Percentiles rank a stretch among this genome's conserved stretches.
Evolutionary conservation across 805 yeast species (phyloP).

Genomic region (Ogataea zsoltii): DNA sequence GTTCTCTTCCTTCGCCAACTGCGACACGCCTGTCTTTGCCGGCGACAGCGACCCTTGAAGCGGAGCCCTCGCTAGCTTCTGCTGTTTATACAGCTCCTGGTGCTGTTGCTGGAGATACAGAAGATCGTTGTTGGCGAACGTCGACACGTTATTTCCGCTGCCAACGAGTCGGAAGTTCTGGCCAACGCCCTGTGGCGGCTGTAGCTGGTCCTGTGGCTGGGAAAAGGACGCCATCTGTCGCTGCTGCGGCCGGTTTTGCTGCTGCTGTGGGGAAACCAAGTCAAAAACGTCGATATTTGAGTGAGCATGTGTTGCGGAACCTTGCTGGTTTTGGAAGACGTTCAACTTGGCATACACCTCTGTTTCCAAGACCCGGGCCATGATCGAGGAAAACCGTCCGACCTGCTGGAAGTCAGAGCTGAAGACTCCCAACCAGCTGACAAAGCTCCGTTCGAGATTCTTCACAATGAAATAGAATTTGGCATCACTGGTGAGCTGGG

Average conservation of each 20-base stretch:
- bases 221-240: conserved; percentile 3
- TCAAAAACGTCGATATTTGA: conserved; percentile 21
- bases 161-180: conserved; percentile 13
- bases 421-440: conserved; percentile 29
- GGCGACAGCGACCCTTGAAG: conserved; percentile 13
- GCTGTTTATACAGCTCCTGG: conserved; percentile 18
- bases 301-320: conserved; percentile 8
- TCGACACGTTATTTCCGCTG: conserved; percentile 2
- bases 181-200: conserved; percentile 3
- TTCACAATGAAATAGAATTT: conserved; percentile 26
- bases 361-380: conserved; percentile 18
- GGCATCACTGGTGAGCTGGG: conserved; percentile 25
- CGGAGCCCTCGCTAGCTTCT: conserved; percentile 8
- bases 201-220: conserved; percentile 1
- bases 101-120: conserved; percentile 20
- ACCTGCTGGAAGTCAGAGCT: conserved; percentile 14
- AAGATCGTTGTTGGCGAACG: conserved; percentile 11
- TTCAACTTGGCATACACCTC: conserved; percentile 23
- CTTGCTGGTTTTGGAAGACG: conserved; percentile 6
- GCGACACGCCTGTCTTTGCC: conserved; percentile 1
- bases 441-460: conserved; percentile 28
- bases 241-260: conserved; percentile 5
- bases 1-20: conserved; percentile 10
- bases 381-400: conserved; percentile 14
- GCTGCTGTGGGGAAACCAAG: conserved; percentile 19